Percentiles rank a stretch among this genome's conserved stretches.
Evolutionary conservation across 768 basidiomycete species (phyloP).

Genomic region (Rubroboletus pulcherrimus): DNA sequence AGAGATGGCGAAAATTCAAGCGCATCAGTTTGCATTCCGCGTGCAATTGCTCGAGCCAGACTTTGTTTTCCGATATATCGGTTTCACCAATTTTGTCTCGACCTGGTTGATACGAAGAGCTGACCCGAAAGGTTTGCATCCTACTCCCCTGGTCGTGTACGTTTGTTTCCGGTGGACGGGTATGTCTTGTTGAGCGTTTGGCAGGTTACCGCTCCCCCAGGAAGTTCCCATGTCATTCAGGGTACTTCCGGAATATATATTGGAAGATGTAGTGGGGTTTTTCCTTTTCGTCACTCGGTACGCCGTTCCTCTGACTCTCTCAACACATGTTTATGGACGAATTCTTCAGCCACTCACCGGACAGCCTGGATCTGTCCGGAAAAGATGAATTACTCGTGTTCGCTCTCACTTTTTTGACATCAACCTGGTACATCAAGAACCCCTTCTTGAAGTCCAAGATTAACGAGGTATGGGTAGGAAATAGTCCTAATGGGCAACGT

Average conservation of each 20-base stretch:
- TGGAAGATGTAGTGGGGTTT: constrained; percentile 93
- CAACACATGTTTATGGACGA: background rate
- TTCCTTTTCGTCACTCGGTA: constrained; percentile 81
- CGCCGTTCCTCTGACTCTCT: constrained; percentile 18
- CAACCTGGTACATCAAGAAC: constrained; percentile 98
- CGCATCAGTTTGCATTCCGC: constrained; percentile 77
- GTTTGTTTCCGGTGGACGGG: constrained; percentile 25
- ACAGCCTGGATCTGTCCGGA: constrained; percentile 79
- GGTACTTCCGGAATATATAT: constrained; percentile 87
- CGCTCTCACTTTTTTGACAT: constrained; percentile 84
- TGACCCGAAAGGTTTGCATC: constrained; percentile 78
- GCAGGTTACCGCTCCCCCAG: constrained; percentile 79
- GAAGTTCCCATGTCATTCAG: constrained; percentile 84
- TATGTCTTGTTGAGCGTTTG: constrained; percentile 4
- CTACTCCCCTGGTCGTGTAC: constrained; percentile 62
- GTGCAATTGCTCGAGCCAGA: constrained; percentile 87
- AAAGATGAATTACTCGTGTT: constrained; percentile 87
- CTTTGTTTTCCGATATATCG: constrained; percentile 70
- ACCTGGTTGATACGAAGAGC: constrained; percentile 91
- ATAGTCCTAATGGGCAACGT: background rate
- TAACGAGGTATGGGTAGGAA: constrained; percentile 62
- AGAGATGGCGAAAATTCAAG: constrained; percentile 66
- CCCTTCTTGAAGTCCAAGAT: constrained; percentile 97
- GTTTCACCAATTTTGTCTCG: constrained; percentile 86
- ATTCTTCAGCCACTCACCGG: constrained; percentile 55